Evolutionary conservation across 108 stramenopile genomes (phyloP).

Genomic region (Cylindrotheca fusiformis): DNA sequence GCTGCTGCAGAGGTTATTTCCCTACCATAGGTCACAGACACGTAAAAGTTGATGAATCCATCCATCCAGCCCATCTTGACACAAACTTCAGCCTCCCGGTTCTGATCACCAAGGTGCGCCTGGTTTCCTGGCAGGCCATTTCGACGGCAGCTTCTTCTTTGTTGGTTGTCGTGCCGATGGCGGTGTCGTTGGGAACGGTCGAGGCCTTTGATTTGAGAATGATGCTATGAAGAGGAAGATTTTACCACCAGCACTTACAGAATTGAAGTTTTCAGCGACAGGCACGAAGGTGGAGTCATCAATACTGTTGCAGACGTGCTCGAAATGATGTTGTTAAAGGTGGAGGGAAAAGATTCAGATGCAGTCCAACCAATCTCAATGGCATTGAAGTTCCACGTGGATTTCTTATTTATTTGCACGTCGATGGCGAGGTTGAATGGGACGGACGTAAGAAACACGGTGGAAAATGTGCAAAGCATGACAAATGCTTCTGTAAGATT

Average conservation of each 20-base stretch:
- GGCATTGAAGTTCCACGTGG: slow-evolving; percentile 17
- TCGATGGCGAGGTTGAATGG: slow-evolving; percentile 26
- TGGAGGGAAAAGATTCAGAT: slow-evolving; percentile 11
- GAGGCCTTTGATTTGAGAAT: no score
- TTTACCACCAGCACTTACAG: slow-evolving; percentile 54
- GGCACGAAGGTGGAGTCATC: slow-evolving; percentile 7
- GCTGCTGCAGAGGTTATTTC: no score
- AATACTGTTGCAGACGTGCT: slow-evolving; percentile 4
- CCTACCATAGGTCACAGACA: no score
- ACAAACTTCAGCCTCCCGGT: no score
- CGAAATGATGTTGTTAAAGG: not conserved
- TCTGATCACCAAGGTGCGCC: no score
- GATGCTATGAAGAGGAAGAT: slow-evolving; percentile 95
- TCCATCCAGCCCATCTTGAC: no score
- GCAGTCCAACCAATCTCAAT: slow-evolving; percentile 6
- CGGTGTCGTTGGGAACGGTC: no score
- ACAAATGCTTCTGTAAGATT: slow-evolving; percentile 7
- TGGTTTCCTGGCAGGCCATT: no score
- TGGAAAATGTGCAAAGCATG: slow-evolving; percentile 18
- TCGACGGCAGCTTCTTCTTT: no score
- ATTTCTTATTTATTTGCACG: slow-evolving; percentile 15
- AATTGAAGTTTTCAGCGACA: slow-evolving; percentile 25
- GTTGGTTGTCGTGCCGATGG: no score
- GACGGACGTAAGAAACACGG: slow-evolving; percentile 9
- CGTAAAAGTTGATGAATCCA: no score